These are phyloP conservation scores for Manihot esculenta DNA, from an alignment of 441 rosid species.

Conservation along the genomic window DNA sequence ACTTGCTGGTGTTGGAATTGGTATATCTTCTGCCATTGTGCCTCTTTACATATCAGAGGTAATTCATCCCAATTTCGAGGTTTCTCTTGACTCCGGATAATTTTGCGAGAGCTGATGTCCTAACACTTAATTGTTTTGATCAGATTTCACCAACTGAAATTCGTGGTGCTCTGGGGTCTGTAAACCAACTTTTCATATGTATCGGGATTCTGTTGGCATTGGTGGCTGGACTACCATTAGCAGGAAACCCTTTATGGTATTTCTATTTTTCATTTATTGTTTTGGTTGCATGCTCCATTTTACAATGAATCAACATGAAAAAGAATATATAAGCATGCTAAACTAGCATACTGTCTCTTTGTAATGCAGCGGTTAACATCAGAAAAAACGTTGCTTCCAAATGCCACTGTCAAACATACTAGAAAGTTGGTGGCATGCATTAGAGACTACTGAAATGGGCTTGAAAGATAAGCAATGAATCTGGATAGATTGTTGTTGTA, in stretches of 20 bases:
- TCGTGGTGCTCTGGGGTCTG: constrained; percentile 97
- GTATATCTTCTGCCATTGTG: constrained; percentile 93
- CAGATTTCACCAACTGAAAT: constrained; percentile 98
- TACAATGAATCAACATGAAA: neutral
- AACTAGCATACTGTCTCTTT: neutral
- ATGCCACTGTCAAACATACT: neutral
- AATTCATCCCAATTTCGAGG: constrained; percentile 5
- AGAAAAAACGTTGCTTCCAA: neutral
- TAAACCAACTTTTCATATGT: constrained; percentile 95
- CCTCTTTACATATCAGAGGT: constrained; percentile 99
- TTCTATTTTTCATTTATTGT: constrained; percentile 14
- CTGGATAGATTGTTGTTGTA: neutral
- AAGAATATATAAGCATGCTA: neutral
- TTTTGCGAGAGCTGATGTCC: constrained; percentile 13
- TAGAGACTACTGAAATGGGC: neutral
- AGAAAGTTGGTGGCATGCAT: neutral
- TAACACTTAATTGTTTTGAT: constrained; percentile 23
- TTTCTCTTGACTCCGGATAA: constrained; percentile 3
- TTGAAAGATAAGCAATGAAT: neutral
- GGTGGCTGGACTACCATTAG: constrained; percentile 95
- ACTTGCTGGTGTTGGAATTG: constrained; percentile 96
- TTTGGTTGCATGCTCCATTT: neutral
- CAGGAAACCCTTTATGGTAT: constrained; percentile 88
- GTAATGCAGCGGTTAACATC: neutral
- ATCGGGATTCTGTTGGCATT: constrained; percentile 92